Base-by-base conservation (phyloP, 192 early-diverging fungal species). In the Coemansia erecta region DNA sequence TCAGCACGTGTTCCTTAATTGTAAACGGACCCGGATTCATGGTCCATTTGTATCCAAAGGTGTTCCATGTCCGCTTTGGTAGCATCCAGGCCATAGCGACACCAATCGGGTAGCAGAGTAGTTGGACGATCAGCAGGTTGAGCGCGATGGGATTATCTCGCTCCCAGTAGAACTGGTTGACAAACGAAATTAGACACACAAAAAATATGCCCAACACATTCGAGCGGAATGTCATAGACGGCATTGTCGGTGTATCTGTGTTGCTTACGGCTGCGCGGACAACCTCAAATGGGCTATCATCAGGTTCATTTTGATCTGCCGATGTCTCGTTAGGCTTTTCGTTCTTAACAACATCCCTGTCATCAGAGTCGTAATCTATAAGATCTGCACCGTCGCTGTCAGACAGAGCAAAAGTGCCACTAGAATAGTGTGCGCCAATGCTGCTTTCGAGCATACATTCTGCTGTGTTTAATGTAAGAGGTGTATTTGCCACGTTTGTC, bases 1-100 rank as follows among this genome's bases (percentile, higher is more conserved):
- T 88, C 33, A 97, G 77, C 9, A 89, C 92, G 65, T 94, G 91
- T 55, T 94, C 94, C 64, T 97, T 97, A 58, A 93, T 85, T 44
- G 81, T 86, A 71, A 94, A 95, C 13, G 86, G 90, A 8, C 93
- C 93, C 2, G 90, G 87, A 60, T 95, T 95, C 65, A 81, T 70
- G 15, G 73, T 53, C 79, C 79, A 81, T n/a, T 49, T 58, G 42
- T 89, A 82, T 4, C 84, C 77, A 60, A 84, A 85, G 9, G 66
- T 10, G 18, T 54, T 61, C 67, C 85, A 77, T 19, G 60, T 72
- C 21, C 68, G 66, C 12, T 70, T 75, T 19, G 91, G 89, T 40
- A 92, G 62, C 10, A 80, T 58, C 54, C 73, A 80, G 14, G 86
- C 91, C 64, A 90, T 65, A 24, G 86, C 68, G 10, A 77, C 65